Evolutionary conservation across 1,139 yeast genomes (phyloP).

Genomic region (Kodamaea sp.): DNA sequence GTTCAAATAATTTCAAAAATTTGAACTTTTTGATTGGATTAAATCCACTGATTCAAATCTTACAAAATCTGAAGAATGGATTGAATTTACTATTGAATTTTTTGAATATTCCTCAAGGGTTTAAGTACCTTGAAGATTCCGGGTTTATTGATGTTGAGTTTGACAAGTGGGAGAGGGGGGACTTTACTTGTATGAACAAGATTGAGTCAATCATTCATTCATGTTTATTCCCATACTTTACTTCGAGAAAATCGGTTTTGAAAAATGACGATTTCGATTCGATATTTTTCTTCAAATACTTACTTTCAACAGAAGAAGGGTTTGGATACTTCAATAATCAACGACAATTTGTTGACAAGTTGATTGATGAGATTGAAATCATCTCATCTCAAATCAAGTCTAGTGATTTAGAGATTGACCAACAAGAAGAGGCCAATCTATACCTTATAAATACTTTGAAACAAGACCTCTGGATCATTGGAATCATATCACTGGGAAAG

Average conservation of each 20-base stretch:
- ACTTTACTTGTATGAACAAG: constrained; percentile 21
- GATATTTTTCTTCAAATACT: constrained; percentile 72
- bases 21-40: constrained; percentile 27
- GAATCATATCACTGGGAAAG: constrained; percentile 70
- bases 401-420: constrained; percentile 13
- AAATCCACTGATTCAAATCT: constrained; percentile 31
- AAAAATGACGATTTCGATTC: constrained; percentile 35
- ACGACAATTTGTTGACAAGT: constrained; percentile 24
- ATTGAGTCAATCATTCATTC: constrained; percentile 23
- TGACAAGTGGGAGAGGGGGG: constrained; percentile 24
- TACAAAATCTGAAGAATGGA: constrained; percentile 26
- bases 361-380: constrained; percentile 22
- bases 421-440: constrained; percentile 8
- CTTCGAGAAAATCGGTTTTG: background rate
- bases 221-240: constrained; percentile 26
- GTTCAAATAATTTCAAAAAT: constrained; percentile 10
- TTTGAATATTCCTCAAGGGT: constrained; percentile 32
- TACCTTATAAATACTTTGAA: constrained; percentile 42
- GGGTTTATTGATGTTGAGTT: constrained; percentile 35
- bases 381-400: constrained; percentile 15
- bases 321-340: constrained; percentile 36
- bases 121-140: constrained; percentile 31
- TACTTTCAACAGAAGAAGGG: constrained; percentile 82
- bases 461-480: constrained; percentile 84
- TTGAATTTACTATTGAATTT: constrained; percentile 26